phyloP scores from a whole-genome alignment of 176 grass and related monocot genomes.

The Oryza meyeriana region DNA sequence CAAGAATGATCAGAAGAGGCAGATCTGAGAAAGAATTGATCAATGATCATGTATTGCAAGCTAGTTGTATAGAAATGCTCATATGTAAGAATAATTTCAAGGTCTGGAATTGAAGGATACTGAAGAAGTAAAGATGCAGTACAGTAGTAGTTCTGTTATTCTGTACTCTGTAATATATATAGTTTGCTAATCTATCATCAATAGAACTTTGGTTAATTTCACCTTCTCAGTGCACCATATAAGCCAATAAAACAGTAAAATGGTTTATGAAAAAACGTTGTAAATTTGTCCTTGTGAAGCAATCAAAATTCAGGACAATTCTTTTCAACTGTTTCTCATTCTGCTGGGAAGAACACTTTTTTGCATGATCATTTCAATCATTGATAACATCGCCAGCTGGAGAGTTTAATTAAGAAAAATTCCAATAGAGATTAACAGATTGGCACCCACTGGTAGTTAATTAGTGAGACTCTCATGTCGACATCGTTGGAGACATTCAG shows the following conservation, averaged over 20 bases:
- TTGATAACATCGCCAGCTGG: not conserved
- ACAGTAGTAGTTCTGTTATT: not conserved
- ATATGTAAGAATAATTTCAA: constrained; percentile 3
- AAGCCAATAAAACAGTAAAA: not conserved
- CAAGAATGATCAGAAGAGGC: constrained; percentile 32
- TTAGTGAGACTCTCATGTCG: constrained; percentile 5
- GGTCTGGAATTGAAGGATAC: not conserved
- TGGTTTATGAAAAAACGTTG: not conserved
- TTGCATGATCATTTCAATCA: not conserved
- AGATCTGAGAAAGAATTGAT: constrained; percentile 31
- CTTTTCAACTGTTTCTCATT: not conserved
- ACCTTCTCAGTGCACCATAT: too few relatives aligned
- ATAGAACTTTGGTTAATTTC: too few relatives aligned
- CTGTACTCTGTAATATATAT: not conserved
- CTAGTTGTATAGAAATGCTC: not conserved
- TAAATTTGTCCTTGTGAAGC: not conserved
- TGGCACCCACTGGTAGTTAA: not conserved
- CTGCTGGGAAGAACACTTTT: not conserved
- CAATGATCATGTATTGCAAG: not conserved
- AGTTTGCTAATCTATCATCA: not conserved
- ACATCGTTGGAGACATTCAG: constrained; percentile 5
- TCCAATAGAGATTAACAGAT: not conserved
- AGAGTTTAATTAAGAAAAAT: not conserved
- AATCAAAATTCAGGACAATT: not conserved
- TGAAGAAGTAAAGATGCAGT: not conserved